Evolutionary conservation across 805 yeast species (phyloP).

Genomic region (Starmerella riodocensis): DNA sequence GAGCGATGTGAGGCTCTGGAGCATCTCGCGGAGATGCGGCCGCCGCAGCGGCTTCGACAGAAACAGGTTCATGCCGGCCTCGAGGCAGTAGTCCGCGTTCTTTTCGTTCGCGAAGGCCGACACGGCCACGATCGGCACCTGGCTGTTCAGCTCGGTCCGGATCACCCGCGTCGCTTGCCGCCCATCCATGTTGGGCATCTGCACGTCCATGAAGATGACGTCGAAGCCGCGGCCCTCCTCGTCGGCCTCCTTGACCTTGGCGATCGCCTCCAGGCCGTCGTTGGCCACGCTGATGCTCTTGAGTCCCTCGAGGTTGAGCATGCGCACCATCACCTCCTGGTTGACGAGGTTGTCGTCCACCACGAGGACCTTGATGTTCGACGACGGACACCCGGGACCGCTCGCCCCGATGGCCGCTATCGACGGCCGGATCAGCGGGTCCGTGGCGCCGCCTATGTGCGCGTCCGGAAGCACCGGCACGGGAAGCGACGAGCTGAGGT

Average conservation of each 20-base stretch:
- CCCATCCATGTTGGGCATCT: slow-evolving; percentile 93
- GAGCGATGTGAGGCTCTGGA: slow-evolving; percentile 16
- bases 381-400: slow-evolving; percentile 3
- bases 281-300: slow-evolving; percentile 60
- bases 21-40: slow-evolving; percentile 22
- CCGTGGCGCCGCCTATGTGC: slow-evolving; percentile 1
- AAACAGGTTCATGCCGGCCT: slow-evolving; percentile 88
- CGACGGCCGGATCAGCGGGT: too few relatives aligned
- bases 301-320: slow-evolving; percentile 77
- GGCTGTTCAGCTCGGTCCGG: slow-evolving; percentile 45
- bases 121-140: slow-evolving; percentile 75
- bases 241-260: slow-evolving; percentile 40
- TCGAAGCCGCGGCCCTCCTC: slow-evolving; percentile 34
- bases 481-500: neutral
- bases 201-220: slow-evolving; percentile 89
- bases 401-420: too few relatives aligned
- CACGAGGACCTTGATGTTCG: slow-evolving; percentile 43
- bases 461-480: slow-evolving; percentile 1
- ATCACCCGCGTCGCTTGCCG: slow-evolving; percentile 66
- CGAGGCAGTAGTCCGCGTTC: slow-evolving; percentile 71
- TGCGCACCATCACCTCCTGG: slow-evolving; percentile 82
- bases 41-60: slow-evolving; percentile 56
- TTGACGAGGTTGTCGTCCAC: slow-evolving; percentile 93
- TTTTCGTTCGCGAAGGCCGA: slow-evolving; percentile 94
- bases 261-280: slow-evolving; percentile 84